A percentile compares a stretch with the other conserved stretches of the same genome.
Evolutionary conservation across 2,329 filamentous ascomycete species (phyloP).

Genomic region (Sclerotinia spermophila): DNA sequence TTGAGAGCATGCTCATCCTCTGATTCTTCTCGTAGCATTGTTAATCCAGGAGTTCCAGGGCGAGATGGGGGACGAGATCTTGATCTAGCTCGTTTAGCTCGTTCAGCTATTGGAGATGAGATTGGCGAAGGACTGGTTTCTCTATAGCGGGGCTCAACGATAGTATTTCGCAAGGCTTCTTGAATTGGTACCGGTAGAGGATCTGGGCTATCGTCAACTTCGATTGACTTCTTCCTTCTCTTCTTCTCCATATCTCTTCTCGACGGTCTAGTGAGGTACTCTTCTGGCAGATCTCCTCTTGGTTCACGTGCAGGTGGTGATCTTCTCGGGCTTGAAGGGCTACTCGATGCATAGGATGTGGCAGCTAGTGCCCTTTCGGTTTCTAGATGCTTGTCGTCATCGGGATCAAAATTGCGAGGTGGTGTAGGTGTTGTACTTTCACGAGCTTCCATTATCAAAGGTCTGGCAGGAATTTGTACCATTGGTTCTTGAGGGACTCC

Average conservation of each 20-base stretch:
- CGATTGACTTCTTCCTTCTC: constrained; percentile 13
- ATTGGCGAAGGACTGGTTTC: neutral
- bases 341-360: neutral
- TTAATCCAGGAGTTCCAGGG: constrained; percentile 29
- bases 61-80: constrained; percentile 18
- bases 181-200: constrained; percentile 13
- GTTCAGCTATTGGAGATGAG: constrained; percentile 8
- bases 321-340: neutral
- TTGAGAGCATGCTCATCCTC: constrained; percentile 21
- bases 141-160: constrained; percentile 2
- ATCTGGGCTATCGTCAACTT: neutral
- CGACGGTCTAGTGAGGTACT: constrained; percentile 18
- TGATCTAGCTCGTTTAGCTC: constrained; percentile 6
- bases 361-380: neutral
- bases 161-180: constrained; percentile 16
- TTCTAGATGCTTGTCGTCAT: neutral
- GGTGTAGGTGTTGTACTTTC: neutral
- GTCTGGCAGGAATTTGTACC: neutral
- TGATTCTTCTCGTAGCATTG: constrained; percentile 31
- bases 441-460: neutral
- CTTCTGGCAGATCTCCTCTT: constrained; percentile 19
- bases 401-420: neutral
- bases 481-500: constrained; percentile 19
- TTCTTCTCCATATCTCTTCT: constrained; percentile 25
- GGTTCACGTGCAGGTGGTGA: constrained; percentile 13